Evolutionary conservation across 139 green algal species (phyloP), one percentile per base, ranked within the genome.

Genomic region (Haematococcus sp.): DNA sequence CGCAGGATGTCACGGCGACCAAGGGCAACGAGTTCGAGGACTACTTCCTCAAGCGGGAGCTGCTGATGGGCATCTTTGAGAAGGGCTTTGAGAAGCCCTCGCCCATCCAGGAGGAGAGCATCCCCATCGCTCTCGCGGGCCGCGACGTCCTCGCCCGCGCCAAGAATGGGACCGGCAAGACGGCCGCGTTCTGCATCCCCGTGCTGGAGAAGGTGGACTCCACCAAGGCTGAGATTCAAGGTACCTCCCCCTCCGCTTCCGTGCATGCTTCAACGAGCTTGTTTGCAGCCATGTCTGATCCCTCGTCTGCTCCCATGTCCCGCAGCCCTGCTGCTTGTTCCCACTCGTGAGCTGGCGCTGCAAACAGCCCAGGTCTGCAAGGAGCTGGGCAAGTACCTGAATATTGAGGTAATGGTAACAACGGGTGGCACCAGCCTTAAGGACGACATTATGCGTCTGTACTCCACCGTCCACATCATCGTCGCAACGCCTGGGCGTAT

Each of bases 11-110:
- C 22, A 99, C 95, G 3, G 80, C 80, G 19, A 99, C 95, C 9
- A 98, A 99, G 71, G 96, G 96, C 54, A 97, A 98, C 70, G 92
- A 96, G 35, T 99, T 99, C 77, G 96, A 99, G 84, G 96, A 99
- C 84, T 99, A 98, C 75, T 97, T 97, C 73, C 84, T 99, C 35
- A 99, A 99, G 80, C 81, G 96, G 2, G 87, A 90, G 77, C 90
- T 99, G 59, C 89, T 99, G 11, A 98, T 98, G 94, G 96, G 96
- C 66, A 99, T 99, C 79, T 99, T 98, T 77, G 96, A 99, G 86
- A 98, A 99, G 75, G 95, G 94, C 25, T 99, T 98, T 77, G 94
- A 98, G 74, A 88, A 88, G 73, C 93, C 93, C n/a, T 92, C 82
- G 31, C 93, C 93, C 31, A 97, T 97, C 69, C 93, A 96, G 60